Evolutionary conservation across 179 eudicot genomes (phyloP), one percentile per base, ranked within the genome.

Genomic region (Silene coronaria): DNA sequence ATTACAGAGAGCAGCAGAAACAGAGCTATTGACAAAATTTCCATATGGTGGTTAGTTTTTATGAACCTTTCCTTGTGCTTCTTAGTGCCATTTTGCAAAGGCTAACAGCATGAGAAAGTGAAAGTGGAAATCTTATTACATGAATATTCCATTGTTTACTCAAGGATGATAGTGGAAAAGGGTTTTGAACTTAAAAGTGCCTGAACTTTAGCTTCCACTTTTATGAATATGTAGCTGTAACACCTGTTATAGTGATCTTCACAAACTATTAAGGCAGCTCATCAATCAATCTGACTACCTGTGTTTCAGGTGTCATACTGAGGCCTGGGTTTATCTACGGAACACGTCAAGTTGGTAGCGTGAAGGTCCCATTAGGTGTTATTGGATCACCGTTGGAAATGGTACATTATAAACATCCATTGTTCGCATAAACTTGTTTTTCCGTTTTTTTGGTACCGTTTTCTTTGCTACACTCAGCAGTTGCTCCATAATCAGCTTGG

Each of bases 261-360:
- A 70, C 5, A 70, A 34, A 23, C 38, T 66, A 5, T 27, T 30
- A 19, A 48, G 26, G 26, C 34, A 17, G 66, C 6, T 51, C 45
- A 65, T 51, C 46, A 72, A n/a, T n/a, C 58, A 12, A 21, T 45
- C 10, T 61, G 64, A 46, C 19, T 28, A 55, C 24, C 78, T 26
- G 66, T 83, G 68, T 72, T 60, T 79, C 88, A 90, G 95, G 95
- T 74, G 87, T 88, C 45, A 88, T 91, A 73, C 73, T 91, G 80
- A 87, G 97, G 82, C 97, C 97, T 74, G 97, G 95, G 12, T 90
- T 91, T 75, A 91, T 91, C 26, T 78, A 91, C 80, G 97, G 97
- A 74, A 91, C 92, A 34, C 91, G 95, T 30, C 89, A 81, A 58
- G 90, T 91, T 83, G 95, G 97, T 34, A 88, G 87, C 86, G 76